Evolutionary conservation across 805 yeast genomes (phyloP).

Genomic region (Sugiyamaella qingdaonensis): DNA sequence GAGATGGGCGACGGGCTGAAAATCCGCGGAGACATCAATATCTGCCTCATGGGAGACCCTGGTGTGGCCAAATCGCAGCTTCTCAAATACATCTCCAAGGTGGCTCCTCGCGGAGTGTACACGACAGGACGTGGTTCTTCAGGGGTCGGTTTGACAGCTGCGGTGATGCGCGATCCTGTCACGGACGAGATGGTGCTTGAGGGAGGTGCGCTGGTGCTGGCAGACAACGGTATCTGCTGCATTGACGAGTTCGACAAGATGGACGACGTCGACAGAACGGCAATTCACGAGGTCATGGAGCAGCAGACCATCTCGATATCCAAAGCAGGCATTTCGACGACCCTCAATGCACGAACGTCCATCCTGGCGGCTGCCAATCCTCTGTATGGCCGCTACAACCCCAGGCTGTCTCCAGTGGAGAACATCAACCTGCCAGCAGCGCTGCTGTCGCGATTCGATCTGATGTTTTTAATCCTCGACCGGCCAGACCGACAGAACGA

Average conservation of each 20-base stretch:
- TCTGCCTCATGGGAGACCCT: constrained; percentile 98
- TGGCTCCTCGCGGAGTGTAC: constrained; percentile 94
- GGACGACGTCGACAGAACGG: constrained; percentile 96
- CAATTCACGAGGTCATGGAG: constrained; percentile 99
- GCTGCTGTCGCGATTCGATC: constrained; percentile 87
- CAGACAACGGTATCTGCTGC: constrained; percentile 97
- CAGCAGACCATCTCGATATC: constrained; percentile 97
- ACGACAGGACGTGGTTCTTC: constrained; percentile 99
- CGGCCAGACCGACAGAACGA: constrained; percentile 75
- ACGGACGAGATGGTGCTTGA: constrained; percentile 97
- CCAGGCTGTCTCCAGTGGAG: constrained; percentile 84
- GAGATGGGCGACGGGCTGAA: constrained; percentile 94
- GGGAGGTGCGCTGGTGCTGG: constrained; percentile 96
- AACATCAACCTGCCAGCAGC: constrained; percentile 97
- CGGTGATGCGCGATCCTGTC: constrained; percentile 98
- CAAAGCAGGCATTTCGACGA: constrained; percentile 96
- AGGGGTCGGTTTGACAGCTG: constrained; percentile 98
- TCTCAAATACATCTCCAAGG: constrained; percentile 81
- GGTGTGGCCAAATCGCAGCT: constrained; percentile 99
- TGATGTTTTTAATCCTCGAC: constrained; percentile 81
- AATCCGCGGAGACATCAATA: constrained; percentile 94
- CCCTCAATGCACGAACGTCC: constrained; percentile 91
- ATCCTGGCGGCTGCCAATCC: constrained; percentile 99
- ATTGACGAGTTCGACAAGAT: constrained; percentile 98
- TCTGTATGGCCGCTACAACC: constrained; percentile 88